Conservation (phyloP, 1,284 basidiomycete species). For the Boletus holoroseus region DNA sequence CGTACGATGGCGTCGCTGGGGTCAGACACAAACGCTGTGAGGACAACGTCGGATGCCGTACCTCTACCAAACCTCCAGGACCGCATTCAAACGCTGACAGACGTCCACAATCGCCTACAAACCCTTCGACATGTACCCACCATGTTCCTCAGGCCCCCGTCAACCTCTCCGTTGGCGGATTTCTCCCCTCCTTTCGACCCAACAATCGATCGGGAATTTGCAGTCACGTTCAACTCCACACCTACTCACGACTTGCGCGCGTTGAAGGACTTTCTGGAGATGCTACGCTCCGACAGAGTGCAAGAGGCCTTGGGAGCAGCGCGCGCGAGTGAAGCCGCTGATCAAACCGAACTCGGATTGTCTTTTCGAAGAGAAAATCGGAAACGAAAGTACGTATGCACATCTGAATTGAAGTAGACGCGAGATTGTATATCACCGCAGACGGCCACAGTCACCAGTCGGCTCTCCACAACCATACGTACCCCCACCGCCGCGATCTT, state of each 20-base stretch:
- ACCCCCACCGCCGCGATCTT: conserved; percentile 36
- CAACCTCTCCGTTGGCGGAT: conserved; percentile 23
- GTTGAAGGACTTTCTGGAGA: conserved; percentile 44
- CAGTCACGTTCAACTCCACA: conserved; percentile 26
- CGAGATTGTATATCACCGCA: conserved; percentile 22
- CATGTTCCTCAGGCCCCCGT: conserved; percentile 36
- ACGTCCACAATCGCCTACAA: conserved; percentile 42
- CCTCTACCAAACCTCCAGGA: conserved; percentile 32
- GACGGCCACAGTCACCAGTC: conserved; percentile 49
- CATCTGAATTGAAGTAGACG: neutral
- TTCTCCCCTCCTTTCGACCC: conserved; percentile 29
- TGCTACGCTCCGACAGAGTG: conserved; percentile 42
- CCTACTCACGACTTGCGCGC: conserved; percentile 35
- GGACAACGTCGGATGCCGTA: conserved; percentile 1
- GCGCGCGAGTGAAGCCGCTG: conserved; percentile 45
- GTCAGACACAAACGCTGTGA: neutral
- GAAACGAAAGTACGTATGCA: conserved; percentile 46
- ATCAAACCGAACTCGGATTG: conserved; percentile 43
- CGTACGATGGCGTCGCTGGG: too few species aligned
- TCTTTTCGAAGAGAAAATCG: conserved; percentile 43
- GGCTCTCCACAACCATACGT: conserved; percentile 55
- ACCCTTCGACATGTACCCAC: conserved; percentile 42
- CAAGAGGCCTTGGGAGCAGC: conserved; percentile 52
- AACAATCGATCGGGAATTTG: conserved; percentile 29
- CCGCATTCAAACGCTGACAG: conserved; percentile 44